Percentiles rank a stretch among this genome's conserved stretches.
phyloP scores from a whole-genome alignment of 2,329 filamentous ascomycete species.

The Sporothrix luriei region DNA sequence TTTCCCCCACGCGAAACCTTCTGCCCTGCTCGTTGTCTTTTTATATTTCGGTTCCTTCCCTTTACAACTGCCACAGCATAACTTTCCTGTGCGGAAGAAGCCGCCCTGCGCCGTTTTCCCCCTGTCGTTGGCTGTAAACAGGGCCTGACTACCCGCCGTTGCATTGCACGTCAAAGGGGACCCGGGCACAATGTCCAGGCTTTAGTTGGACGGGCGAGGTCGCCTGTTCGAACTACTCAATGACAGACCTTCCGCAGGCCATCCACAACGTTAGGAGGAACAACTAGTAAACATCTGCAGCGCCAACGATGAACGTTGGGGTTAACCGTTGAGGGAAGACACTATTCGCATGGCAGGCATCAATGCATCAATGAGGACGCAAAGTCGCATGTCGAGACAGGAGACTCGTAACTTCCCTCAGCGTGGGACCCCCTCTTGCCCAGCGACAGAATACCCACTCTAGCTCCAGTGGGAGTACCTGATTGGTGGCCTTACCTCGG shows the following conservation, averaged over 20 bases:
- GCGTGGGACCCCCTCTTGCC: not conserved
- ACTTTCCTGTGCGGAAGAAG: not conserved
- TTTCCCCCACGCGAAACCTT: no score
- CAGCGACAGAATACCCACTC: constrained; percentile 13
- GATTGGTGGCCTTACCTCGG: constrained; percentile 37
- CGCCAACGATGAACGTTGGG: no score
- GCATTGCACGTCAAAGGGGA: not conserved
- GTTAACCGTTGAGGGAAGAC: no score
- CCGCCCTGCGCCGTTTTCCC: constrained; percentile 1
- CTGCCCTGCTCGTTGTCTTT: not conserved
- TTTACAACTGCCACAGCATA: not conserved
- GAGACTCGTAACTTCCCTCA: constrained; percentile 10
- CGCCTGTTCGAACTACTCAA: no score
- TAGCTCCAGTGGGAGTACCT: constrained; percentile 2
- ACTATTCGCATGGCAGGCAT: no score
- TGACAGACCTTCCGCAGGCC: not conserved
- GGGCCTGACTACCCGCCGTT: constrained; percentile 15
- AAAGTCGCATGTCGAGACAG: not conserved
- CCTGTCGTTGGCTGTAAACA: not conserved
- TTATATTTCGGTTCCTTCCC: not conserved
- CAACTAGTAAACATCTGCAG: no score
- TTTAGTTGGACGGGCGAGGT: not conserved
- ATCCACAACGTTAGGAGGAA: no score
- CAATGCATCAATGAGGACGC: no score
- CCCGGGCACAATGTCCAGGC: not conserved